Conservation (phyloP, 2,329 filamentous ascomycete species). For the Graphium sp. region DNA sequence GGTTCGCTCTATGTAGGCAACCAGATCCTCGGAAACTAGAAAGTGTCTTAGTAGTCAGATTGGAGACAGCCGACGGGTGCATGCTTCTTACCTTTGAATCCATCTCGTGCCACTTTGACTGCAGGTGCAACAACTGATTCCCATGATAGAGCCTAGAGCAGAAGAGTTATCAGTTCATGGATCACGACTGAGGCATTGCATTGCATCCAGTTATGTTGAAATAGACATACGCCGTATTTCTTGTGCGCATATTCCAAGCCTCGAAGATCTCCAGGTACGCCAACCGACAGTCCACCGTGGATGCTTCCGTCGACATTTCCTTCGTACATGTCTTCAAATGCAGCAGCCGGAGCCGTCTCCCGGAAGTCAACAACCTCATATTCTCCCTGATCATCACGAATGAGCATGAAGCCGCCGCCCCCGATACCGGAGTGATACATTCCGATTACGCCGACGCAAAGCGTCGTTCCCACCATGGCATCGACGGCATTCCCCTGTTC, state of each 20-base stretch:
- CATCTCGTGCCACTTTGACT: constrained; percentile 54
- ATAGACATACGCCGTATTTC: constrained; percentile 42
- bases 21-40: constrained; percentile 53
- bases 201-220: too few relatives aligned
- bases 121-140: constrained; percentile 56
- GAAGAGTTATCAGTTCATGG: too few relatives aligned
- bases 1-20: constrained; percentile 48
- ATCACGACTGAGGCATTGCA: too few relatives aligned
- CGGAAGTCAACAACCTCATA: constrained; percentile 85
- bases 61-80: too few relatives aligned
- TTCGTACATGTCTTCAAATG: constrained; percentile 71
- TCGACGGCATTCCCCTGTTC: constrained; percentile 57
- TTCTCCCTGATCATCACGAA: constrained; percentile 53
- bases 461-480: constrained; percentile 54
- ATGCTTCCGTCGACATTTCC: constrained; percentile 52
- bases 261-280: constrained; percentile 57
- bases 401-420: constrained; percentile 79
- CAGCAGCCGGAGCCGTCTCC: constrained; percentile 71
- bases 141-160: constrained; percentile 59
- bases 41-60: too few relatives aligned
- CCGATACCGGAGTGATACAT: constrained; percentile 76
- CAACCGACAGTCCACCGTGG: constrained; percentile 54
- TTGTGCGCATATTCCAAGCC: constrained; percentile 66
- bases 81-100: constrained; percentile 35
- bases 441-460: constrained; percentile 59